These are phyloP conservation scores for Penicillium sp. DNA, from an alignment of 2,329 filamentous ascomycete species.

Conservation along the genomic window DNA sequence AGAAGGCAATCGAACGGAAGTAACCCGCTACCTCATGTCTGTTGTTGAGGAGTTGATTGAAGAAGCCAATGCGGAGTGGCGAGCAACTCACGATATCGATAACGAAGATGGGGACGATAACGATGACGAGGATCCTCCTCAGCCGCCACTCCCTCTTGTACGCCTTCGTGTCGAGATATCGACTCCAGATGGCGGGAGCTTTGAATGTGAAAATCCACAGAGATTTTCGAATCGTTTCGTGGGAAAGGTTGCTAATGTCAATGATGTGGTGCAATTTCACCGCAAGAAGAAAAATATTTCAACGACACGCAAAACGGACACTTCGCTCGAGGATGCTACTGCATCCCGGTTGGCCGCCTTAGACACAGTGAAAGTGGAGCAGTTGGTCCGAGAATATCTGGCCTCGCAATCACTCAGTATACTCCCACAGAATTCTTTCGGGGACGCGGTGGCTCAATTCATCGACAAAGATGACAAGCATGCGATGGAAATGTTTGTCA, in stretches of 20 bases:
- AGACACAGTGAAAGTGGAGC: constrained; percentile 80
- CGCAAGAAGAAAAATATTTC: constrained; percentile 66
- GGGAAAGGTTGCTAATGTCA: constrained; percentile 85
- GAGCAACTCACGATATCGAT: constrained; percentile 58
- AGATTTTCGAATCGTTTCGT: constrained; percentile 90
- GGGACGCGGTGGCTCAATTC: constrained; percentile 86
- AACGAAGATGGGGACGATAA: constrained; percentile 54
- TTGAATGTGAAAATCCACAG: constrained; percentile 90
- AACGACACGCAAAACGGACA: constrained; percentile 44
- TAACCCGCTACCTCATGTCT: constrained; percentile 69
- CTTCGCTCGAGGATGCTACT: constrained; percentile 58
- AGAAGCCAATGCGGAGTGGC: constrained; percentile 76
- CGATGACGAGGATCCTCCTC: constrained; percentile 36
- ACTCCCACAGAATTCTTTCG: constrained; percentile 84
- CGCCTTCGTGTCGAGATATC: constrained; percentile 87
- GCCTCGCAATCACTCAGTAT: constrained; percentile 84
- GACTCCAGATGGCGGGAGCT: constrained; percentile 74
- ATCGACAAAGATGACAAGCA: constrained; percentile 94
- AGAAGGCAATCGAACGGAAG: constrained; percentile 73
- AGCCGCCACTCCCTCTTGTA: constrained; percentile 73
- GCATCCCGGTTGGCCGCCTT: constrained; percentile 55
- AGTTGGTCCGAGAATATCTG: constrained; percentile 81
- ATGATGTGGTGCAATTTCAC: constrained; percentile 90
- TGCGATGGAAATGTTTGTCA: constrained; percentile 76
- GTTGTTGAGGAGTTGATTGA: constrained; percentile 84